These are phyloP conservation scores for Yamadazyma sp. DNA, from an alignment of 805 yeast species.

Conservation along the genomic window DNA sequence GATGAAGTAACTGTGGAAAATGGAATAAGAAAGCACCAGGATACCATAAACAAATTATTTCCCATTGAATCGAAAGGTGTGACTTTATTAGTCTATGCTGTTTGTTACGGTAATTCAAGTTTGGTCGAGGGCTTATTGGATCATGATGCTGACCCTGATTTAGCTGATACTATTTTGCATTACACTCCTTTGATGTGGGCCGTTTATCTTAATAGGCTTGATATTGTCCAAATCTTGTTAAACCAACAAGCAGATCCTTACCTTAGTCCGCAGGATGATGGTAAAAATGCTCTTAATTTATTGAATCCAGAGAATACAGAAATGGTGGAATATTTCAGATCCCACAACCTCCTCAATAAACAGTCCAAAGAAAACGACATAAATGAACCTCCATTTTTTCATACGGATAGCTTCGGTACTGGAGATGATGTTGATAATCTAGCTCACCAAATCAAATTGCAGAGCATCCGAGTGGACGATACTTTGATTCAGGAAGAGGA, in stretches of 20 bases:
- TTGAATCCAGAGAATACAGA: slow-evolving; percentile 51
- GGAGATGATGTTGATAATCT: slow-evolving; percentile 37
- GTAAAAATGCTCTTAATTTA: slow-evolving; percentile 56
- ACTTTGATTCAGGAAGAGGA: slow-evolving; percentile 15
- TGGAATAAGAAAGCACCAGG: slow-evolving; percentile 21
- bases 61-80: slow-evolving; percentile 32
- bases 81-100: slow-evolving; percentile 47
- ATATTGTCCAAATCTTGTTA: slow-evolving; percentile 55
- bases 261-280: slow-evolving; percentile 28
- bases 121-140: slow-evolving; percentile 48
- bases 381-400: slow-evolving; percentile 11
- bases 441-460: slow-evolving; percentile 33
- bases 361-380: slow-evolving; percentile 16
- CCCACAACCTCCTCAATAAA: slow-evolving; percentile 41
- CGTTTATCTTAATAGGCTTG: slow-evolving; percentile 56
- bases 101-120: slow-evolving; percentile 50
- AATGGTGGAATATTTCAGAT: slow-evolving; percentile 57
- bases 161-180: slow-evolving; percentile 48
- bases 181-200: slow-evolving; percentile 89
- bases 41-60: slow-evolving; percentile 20
- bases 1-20: slow-evolving; percentile 34
- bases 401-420: slow-evolving; percentile 22
- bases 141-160: slow-evolving; percentile 49
- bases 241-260: slow-evolving; percentile 65
- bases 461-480: slow-evolving; percentile 25